Conservation (phyloP, 106 monocot genomes). For the Dactylorhiza incarnata region DNA sequence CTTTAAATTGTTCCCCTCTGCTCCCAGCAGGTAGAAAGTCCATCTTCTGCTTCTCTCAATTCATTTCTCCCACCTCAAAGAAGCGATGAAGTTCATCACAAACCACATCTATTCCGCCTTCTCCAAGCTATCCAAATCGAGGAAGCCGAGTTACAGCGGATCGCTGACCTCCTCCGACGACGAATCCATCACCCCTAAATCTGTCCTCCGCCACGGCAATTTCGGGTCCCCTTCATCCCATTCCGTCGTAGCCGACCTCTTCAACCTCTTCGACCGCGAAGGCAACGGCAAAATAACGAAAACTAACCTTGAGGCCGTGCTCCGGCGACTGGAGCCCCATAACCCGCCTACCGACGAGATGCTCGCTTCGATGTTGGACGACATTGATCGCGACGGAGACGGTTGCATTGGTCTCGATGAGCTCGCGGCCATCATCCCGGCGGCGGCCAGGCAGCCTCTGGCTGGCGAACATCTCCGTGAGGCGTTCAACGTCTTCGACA, state of each 20-base stretch:
- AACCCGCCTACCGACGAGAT: slow-evolving; percentile 30
- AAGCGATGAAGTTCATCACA: too few relatives aligned
- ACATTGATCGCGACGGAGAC: slow-evolving; percentile 29
- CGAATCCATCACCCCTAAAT: slow-evolving; percentile 9
- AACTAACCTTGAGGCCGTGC: slow-evolving; percentile 18
- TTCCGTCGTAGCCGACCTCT: neutral
- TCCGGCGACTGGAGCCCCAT: slow-evolving; percentile 15
- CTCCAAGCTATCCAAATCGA: too few relatives aligned
- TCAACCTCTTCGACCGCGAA: slow-evolving; percentile 7
- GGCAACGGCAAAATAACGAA: slow-evolving; percentile 21
- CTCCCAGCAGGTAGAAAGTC: too few relatives aligned
- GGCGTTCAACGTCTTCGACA: slow-evolving; percentile 39
- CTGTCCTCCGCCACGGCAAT: neutral
- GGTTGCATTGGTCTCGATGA: slow-evolving; percentile 23
- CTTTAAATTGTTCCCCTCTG: too few relatives aligned
- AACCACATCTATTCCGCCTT: too few relatives aligned
- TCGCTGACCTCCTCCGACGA: neutral
- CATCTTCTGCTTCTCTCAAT: too few relatives aligned
- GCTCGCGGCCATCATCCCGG: slow-evolving; percentile 1
- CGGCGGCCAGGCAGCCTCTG: neutral
- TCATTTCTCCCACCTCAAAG: too few relatives aligned
- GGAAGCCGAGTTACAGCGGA: too few relatives aligned
- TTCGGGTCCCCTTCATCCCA: neutral
- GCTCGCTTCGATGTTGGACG: slow-evolving; percentile 26
- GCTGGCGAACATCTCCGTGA: slow-evolving; percentile 28